These are phyloP conservation scores for Malus hybrid DNA, from an alignment of 331 rosid species.

Conservation along the genomic window DNA sequence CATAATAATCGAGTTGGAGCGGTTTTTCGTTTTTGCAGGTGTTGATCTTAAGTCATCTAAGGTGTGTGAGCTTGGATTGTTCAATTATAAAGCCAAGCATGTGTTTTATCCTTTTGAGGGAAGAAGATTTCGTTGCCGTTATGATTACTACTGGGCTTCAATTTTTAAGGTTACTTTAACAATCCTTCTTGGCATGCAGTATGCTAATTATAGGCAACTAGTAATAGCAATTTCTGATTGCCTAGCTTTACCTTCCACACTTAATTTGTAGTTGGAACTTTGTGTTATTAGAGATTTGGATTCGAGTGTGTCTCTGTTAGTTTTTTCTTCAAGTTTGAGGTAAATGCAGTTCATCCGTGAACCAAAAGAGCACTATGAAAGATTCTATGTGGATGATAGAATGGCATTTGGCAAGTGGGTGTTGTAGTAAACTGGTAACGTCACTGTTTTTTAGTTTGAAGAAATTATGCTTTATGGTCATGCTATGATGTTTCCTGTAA, in stretches of 20 bases:
- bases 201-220: not conserved
- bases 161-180: conserved; percentile 50
- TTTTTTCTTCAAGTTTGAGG: not conserved
- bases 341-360: not conserved
- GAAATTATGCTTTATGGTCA: not conserved
- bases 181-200: not conserved
- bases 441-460: not conserved
- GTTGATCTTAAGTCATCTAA: conserved; percentile 92
- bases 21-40: conserved; percentile 39
- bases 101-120: conserved; percentile 60
- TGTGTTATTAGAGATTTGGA: not conserved
- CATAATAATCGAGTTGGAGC: not conserved
- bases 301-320: not conserved
- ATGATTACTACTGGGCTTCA: conserved; percentile 95
- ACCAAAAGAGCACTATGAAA: not conserved
- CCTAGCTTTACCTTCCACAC: not conserved
- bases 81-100: conserved; percentile 70
- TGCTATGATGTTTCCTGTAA: not conserved
- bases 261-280: not conserved
- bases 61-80: conserved; percentile 79
- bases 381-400: not conserved
- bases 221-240: not conserved
- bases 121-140: conserved; percentile 72
- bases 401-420: not conserved
- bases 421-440: not conserved